Evolutionary conservation across 2,329 filamentous ascomycete species (phyloP).

Genomic region (Hymenoscyphus occultus): DNA sequence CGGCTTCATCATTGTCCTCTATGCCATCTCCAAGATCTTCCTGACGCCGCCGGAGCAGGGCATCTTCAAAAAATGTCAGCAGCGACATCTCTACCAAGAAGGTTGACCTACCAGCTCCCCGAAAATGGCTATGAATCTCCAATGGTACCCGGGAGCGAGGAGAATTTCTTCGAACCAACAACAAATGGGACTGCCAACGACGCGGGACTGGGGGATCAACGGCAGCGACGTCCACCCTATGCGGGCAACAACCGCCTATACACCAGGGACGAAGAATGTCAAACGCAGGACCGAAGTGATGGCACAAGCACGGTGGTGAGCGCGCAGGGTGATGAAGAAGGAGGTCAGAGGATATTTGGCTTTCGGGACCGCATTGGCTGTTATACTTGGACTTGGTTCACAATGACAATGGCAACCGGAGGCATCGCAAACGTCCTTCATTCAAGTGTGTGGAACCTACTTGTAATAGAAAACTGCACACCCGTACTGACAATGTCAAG

Average conservation of each 20-base stretch:
- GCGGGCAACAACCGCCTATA: not conserved
- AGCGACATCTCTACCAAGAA: slow-evolving; percentile 32
- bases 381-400: slow-evolving; percentile 74
- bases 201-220: slow-evolving; percentile 6
- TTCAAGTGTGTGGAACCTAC: slow-evolving; percentile 44
- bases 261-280: not conserved
- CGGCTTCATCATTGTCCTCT: slow-evolving; percentile 45
- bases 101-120: slow-evolving; percentile 22
- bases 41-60: slow-evolving; percentile 46
- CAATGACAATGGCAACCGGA: slow-evolving; percentile 51
- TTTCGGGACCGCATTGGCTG: slow-evolving; percentile 51
- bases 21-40: slow-evolving; percentile 48
- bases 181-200: not conserved
- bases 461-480: not conserved
- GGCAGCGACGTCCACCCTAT: not conserved
- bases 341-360: slow-evolving; percentile 40
- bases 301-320: not conserved
- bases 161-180: slow-evolving; percentile 11
- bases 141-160: slow-evolving; percentile 11
- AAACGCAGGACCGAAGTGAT: not conserved
- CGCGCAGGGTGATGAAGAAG: slow-evolving; percentile 16
- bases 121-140: slow-evolving; percentile 41
- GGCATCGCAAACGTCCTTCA: slow-evolving; percentile 55
- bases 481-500: slow-evolving; percentile 31
- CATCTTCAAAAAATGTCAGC: slow-evolving; percentile 39